phyloP scores from a whole-genome alignment of 108 stramenopile genomes.

The Cyclotella sp. region DNA sequence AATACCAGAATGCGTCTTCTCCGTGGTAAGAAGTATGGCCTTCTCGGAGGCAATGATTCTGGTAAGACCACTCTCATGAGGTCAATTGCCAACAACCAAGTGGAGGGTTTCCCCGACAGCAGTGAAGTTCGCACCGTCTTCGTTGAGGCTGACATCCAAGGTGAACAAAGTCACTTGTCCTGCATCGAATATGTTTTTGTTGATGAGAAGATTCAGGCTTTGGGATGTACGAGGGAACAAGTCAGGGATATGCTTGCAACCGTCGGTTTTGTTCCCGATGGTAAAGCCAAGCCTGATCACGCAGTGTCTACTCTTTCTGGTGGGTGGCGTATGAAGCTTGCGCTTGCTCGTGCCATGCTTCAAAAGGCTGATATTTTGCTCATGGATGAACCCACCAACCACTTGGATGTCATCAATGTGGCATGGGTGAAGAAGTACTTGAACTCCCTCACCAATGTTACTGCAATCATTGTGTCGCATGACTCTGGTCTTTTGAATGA shows the following conservation, averaged over 20 bases:
- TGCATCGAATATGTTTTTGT: constrained; percentile 96
- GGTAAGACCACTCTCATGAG: constrained; percentile 99
- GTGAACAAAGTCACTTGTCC: constrained; percentile 96
- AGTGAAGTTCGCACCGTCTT: constrained; percentile 96
- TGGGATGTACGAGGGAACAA: constrained; percentile 80
- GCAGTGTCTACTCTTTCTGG: constrained; percentile 97
- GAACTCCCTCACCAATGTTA: constrained; percentile 94
- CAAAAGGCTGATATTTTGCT: constrained; percentile 98
- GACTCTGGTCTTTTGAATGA: constrained; percentile 99
- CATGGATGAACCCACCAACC: constrained; percentile 99
- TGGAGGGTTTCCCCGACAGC: constrained; percentile 99
- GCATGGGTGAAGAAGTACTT: constrained; percentile 99
- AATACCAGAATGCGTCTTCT: constrained; percentile 99
- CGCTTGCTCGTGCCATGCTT: constrained; percentile 98
- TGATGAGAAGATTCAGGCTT: constrained; percentile 88
- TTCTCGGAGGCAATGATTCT: constrained; percentile 97
- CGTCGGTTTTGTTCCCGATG: constrained; percentile 96
- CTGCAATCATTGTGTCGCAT: constrained; percentile 98
- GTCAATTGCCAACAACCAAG: constrained; percentile 98
- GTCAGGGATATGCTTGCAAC: constrained; percentile 90
- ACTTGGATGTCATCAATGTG: constrained; percentile 99
- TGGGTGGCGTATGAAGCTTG: constrained; percentile 99
- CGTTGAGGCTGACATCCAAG: constrained; percentile 99
- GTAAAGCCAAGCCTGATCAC: constrained; percentile 97
- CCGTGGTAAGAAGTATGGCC: constrained; percentile 97